Base-by-base conservation (phyloP, 1,139 yeast species). In the Suhomyces coccinellae region DNA sequence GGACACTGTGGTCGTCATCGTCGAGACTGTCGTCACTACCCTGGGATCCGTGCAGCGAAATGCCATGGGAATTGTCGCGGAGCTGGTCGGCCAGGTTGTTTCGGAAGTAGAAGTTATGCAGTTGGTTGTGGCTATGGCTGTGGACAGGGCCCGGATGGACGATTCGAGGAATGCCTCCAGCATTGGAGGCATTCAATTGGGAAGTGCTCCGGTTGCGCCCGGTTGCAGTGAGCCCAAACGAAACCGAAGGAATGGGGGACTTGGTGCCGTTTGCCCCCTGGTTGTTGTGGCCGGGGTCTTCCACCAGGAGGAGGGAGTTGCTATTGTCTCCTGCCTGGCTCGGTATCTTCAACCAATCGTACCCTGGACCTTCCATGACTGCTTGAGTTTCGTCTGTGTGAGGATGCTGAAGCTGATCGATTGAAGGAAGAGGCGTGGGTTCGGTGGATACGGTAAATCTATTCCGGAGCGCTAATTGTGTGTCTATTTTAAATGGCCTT, bases 281-380 rank as follows among this genome's bases (percentile, higher is more conserved):
- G 20, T 14, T 55, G 55, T 5, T 28, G 17, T 40, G 3, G 13
- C 17, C 20, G n/a, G 11, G 3, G 28, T 13, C 29, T 33, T 26
- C 30, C 13, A 14, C 38, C 14, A 22, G 27, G 8, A 33, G 24
- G 9, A 11, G 28, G 16, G n/a, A 11, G 32, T 12, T 16, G 27
- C 40, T 40, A 28, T 38, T 38, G 14, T 29, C 37, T 13, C 33
- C 33, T 28, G 28, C 40, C 4, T 13, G 29, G 46, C 34, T 37
- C 43, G 45, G 48, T 36, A 37, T 40, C 16, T 70, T 66, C 36
- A 72, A 59, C 78, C 79, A 74, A 48, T 73, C 75, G 46, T 71
- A 72, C 22, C 71, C 72, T 17, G 68, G 55, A 15, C 61, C 61
- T 39, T 58, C 59, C 71, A 65, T 66, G 40, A 16, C 28, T 15